Evolutionary conservation across 352 stramenopile genomes (phyloP).

Genomic region (Phytopythium vexans): DNA sequence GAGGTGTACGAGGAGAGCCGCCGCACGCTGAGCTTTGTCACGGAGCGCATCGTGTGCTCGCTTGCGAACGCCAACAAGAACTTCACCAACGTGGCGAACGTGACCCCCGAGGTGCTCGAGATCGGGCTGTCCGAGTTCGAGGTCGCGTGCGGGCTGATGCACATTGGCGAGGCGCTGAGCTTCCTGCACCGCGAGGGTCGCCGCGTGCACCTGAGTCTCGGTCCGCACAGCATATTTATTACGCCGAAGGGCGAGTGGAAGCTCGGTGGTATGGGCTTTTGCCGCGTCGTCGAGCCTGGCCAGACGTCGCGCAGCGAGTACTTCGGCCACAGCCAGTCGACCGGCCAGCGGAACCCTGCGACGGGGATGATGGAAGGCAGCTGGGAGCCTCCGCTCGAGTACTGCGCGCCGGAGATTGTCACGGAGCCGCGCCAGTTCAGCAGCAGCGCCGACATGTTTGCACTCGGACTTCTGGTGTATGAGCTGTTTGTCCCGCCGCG

Average conservation of each 20-base stretch:
- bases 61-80: conserved; percentile 90
- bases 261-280: conserved; percentile 89
- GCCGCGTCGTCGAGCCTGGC: conserved; percentile 75
- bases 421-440: conserved; percentile 81
- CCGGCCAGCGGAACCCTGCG: conserved; percentile 42
- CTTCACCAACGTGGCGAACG: conserved; percentile 81
- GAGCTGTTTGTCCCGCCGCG: conserved; percentile 82
- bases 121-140: conserved; percentile 88
- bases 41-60: conserved; percentile 87
- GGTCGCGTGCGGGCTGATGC: conserved; percentile 83
- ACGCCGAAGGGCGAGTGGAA: conserved; percentile 92
- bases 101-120: conserved; percentile 84
- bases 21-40: conserved; percentile 87
- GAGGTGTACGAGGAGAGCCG: conserved; percentile 88
- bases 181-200: conserved; percentile 89
- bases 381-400: conserved; percentile 83
- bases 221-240: conserved; percentile 89
- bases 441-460: conserved; percentile 84
- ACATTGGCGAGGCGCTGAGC: conserved; percentile 87
- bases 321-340: conserved; percentile 59
- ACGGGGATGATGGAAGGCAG: conserved; percentile 57
- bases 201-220: conserved; percentile 83
- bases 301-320: conserved; percentile 85
- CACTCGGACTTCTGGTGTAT: conserved; percentile 78
- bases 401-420: conserved; percentile 82